These are phyloP conservation scores for Fusarium acutatum DNA, from an alignment of 2,329 filamentous ascomycete genomes.

Conservation along the genomic window DNA sequence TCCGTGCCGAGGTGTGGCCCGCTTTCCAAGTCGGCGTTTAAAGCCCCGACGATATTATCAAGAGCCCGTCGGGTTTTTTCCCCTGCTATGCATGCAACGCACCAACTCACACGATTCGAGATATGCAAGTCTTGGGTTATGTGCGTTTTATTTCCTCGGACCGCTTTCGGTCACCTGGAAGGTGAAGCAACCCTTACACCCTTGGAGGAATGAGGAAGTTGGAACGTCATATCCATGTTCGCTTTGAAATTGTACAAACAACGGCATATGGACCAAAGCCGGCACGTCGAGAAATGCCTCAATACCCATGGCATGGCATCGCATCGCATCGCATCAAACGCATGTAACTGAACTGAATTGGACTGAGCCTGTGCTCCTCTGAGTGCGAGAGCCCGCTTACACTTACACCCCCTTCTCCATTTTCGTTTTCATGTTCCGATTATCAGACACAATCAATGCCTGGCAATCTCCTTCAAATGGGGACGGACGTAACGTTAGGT, in stretches of 20 bases:
- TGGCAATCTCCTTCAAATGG: neutral
- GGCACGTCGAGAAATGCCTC: slow-evolving; percentile 37
- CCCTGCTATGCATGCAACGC: neutral
- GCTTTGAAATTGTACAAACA: neutral
- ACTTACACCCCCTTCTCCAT: neutral
- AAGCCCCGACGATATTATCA: slow-evolving; percentile 26
- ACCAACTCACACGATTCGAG: neutral
- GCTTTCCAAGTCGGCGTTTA: slow-evolving; percentile 23
- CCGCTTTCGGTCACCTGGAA: neutral
- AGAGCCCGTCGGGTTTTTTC: slow-evolving; percentile 8
- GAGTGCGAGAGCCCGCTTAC: neutral
- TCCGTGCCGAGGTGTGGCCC: slow-evolving; percentile 31
- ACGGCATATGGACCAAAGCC: slow-evolving; percentile 23
- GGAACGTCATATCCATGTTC: slow-evolving; percentile 4
- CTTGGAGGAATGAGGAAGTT: neutral
- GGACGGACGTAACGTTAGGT: neutral
- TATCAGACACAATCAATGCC: neutral
- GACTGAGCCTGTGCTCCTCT: neutral
- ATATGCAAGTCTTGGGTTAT: neutral
- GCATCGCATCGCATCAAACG: neutral
- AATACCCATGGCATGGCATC: neutral
- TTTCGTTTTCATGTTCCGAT: slow-evolving; percentile 6
- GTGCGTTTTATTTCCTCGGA: slow-evolving; percentile 1
- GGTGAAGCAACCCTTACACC: neutral
- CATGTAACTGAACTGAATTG: neutral